Conservation (phyloP, 768 basidiomycete genomes). For the Suillus placidus region DNA sequence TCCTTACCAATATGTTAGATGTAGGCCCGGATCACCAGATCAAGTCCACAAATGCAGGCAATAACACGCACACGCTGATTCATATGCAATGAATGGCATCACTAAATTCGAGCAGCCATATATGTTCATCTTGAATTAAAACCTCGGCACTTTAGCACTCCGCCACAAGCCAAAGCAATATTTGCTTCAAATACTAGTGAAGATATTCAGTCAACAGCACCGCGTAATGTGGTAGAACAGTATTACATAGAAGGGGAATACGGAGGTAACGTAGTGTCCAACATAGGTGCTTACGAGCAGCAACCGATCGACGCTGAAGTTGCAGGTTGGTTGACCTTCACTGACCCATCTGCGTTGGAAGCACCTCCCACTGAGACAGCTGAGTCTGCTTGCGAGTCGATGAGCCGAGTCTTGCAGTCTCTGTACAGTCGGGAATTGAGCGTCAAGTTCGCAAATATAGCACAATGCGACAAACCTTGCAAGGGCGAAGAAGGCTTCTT, state of each 20-base stretch:
- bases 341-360: conserved; percentile 54
- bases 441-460: background rate
- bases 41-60: background rate
- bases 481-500: conserved; percentile 97
- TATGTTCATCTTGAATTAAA: background rate
- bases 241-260: conserved; percentile 12
- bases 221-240: background rate
- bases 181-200: background rate
- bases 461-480: conserved; percentile 67
- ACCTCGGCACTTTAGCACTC: background rate
- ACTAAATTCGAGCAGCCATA: background rate
- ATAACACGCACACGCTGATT: background rate
- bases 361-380: conserved; percentile 40
- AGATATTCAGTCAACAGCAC: conserved; percentile 4
- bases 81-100: background rate
- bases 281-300: conserved; percentile 44
- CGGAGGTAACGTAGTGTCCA: conserved; percentile 7
- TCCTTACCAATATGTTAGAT: background rate
- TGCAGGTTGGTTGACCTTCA: conserved; percentile 66
- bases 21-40: background rate
- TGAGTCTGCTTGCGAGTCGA: conserved; percentile 86
- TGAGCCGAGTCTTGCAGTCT: conserved; percentile 96
- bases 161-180: background rate
- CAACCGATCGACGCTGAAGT: conserved; percentile 50
- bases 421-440: conserved; percentile 41